Base-by-base conservation (phyloP, 257 asterid species). In the Ligustrum vulgare region DNA sequence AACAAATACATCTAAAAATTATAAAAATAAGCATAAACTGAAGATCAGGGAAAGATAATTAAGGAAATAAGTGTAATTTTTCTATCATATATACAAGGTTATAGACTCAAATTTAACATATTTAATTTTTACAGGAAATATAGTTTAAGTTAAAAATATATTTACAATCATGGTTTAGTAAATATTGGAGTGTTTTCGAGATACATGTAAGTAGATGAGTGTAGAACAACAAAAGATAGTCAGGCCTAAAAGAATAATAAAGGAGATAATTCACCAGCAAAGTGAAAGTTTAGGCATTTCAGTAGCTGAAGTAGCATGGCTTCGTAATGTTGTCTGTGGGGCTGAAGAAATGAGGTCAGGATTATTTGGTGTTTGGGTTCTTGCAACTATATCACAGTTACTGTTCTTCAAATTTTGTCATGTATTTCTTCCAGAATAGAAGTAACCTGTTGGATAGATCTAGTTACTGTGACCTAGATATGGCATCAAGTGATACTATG, bases 281-380 rank as follows among this genome's bases (percentile, higher is more conserved):
- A 82, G 71, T 77, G 67, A 71, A 43, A 58, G 62, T 72, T 58
- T 82, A 86, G 83, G 76, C 75, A 82, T 83, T 84, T 71, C 82
- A 67, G 80, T 84, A 81, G 91, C 96, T 60, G 88, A 81, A 70
- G 86, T 79, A 58, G 85, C 85, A 83, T 75, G 87, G 81, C 87
- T 80, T 39, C 91, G 90, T 72, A 84, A 79, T 70, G 94, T 93
- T 67, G 97, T 90, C 72, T 85, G 91, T 71, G 93, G 96, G 77
- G 86, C 89, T 80, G 96, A 78, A 79, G 87, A 73, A 87, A 86
- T 82, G 79, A 82, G 82, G 39, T 83, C 74, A 41, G 86, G 80
- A 72, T 81, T 90, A 86, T 89, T 93, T 74, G 94, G 86, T 75
- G 93, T 89, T 71, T 97, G 92, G 77, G 96, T 90, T 80, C 89